Base-by-base conservation (phyloP, 1,284 basidiomycete genomes). In the Coniferiporia sulphurascens region DNA sequence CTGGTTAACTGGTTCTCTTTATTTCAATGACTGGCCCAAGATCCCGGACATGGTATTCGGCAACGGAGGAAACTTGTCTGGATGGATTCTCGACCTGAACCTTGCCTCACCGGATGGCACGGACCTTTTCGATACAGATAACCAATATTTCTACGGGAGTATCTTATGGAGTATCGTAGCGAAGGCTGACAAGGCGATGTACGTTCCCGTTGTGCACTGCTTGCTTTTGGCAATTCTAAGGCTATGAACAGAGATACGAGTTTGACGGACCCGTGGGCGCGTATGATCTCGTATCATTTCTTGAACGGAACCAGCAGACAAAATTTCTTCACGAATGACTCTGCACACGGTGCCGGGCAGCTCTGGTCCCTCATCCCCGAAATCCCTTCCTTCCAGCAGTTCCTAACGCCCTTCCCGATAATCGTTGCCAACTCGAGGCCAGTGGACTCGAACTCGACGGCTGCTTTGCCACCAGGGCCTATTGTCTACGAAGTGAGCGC, bases 211-310 rank as follows among this genome's bases (percentile, higher is more conserved):
- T 34, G 32, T 27, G 19, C 22, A 49, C 5, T 48, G 46, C 48
- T 38, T 2, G 13, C 21, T 36, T 17, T 48, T 32, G 17, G 27
- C 55, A n/a, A 10, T 15, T 64, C 21, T 44, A 49, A 52, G 56
- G 4, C n/a, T 36, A 22, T 15, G 49, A 59, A 49, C 1, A 87
- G 85, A 53, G 78, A 85, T 65, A 85, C 82, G 32, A 85, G 83
- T 62, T 61, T 85, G 38, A 82, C 82, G 0, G 85, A 87, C 65
- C 72, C 82, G 2, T 86, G 83, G 84, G 73, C 81, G 0, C 79
- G 85, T 4, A 80, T 83, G 74, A 76, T 86, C 46, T 80, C 83
- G 0, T 87, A 84, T 63, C 85, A 87, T 67, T 87, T 87, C 65
- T 70, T 87, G 55, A 86, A 85, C 64, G 78, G 82, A 63, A 87